Conservation (phyloP, 2,329 filamentous ascomycete species). For the Penicillium italicum region DNA sequence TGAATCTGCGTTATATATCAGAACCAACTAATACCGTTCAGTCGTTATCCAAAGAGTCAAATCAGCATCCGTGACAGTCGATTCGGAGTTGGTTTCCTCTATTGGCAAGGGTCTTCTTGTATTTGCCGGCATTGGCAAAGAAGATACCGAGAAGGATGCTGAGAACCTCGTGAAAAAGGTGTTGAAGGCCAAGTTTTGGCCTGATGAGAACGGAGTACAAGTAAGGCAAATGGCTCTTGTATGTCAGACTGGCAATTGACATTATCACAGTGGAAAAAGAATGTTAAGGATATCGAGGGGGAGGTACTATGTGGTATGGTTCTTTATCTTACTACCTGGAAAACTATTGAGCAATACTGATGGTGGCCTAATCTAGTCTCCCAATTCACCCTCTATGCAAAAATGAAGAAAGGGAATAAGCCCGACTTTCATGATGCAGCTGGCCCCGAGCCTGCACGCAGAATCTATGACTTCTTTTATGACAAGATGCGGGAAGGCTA, state of each 20-base stretch:
- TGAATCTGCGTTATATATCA: not conserved
- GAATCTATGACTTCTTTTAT: slow-evolving; percentile 81
- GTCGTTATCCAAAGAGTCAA: slow-evolving; percentile 91
- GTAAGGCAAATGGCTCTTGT: slow-evolving; percentile 41
- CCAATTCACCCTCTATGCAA: slow-evolving; percentile 90
- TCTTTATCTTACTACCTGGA: not conserved
- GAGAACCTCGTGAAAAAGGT: slow-evolving; percentile 81
- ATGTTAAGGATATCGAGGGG: slow-evolving; percentile 79
- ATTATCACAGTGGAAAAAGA: slow-evolving; percentile 76
- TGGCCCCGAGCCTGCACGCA: slow-evolving; percentile 70
- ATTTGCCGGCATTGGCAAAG: slow-evolving; percentile 83
- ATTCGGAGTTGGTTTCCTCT: slow-evolving; percentile 81
- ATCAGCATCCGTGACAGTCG: slow-evolving; percentile 92
- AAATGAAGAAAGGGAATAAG: slow-evolving; percentile 92
- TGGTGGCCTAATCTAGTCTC: slow-evolving; percentile 60
- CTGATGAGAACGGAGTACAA: slow-evolving; percentile 68
- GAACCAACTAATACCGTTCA: slow-evolving; percentile 39
- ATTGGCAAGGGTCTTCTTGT: slow-evolving; percentile 89
- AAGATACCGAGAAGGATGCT: slow-evolving; percentile 84
- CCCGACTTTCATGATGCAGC: slow-evolving; percentile 92
- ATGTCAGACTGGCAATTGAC: not conserved
- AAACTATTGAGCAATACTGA: not conserved
- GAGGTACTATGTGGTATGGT: slow-evolving; percentile 86
- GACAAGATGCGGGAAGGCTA: slow-evolving; percentile 71
- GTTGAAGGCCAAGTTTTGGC: slow-evolving; percentile 87